phyloP scores from a whole-genome alignment of 2,329 filamentous ascomycete genomes.

The Xylariaceae sp. region DNA sequence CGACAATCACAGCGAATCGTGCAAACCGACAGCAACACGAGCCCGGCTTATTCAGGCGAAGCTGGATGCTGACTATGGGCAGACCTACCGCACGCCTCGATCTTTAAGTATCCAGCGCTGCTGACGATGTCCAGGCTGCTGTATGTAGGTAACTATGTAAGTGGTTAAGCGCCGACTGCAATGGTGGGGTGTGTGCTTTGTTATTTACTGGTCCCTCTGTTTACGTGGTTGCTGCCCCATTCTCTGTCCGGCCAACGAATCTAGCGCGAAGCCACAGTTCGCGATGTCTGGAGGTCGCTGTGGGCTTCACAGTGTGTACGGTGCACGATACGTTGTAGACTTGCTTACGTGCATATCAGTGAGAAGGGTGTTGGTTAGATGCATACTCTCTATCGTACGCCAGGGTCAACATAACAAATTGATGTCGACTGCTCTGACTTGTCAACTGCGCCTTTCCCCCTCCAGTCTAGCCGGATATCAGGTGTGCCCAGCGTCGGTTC shows the following conservation, averaged over 20 bases:
- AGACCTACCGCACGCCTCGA: not conserved
- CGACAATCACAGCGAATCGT: not conserved
- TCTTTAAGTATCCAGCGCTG: not conserved
- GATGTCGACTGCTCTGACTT: not conserved
- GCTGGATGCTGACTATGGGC: not conserved
- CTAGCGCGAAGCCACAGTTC: not conserved
- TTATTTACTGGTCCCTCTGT: not conserved
- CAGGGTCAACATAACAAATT: not conserved
- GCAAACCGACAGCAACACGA: not conserved
- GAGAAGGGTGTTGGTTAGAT: too few relatives aligned
- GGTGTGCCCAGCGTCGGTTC: too few relatives aligned
- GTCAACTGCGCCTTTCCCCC: not conserved
- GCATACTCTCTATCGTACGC: too few relatives aligned
- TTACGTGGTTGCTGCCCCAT: not conserved
- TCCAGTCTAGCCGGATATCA: not conserved
- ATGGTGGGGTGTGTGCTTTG: not conserved
- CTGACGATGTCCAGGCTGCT: too few relatives aligned
- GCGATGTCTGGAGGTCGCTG: not conserved
- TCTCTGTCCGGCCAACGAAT: not conserved
- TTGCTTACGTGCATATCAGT: too few relatives aligned
- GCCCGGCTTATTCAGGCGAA: not conserved
- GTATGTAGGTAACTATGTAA: not conserved
- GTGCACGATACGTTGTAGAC: too few relatives aligned
- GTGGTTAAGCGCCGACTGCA: not conserved
- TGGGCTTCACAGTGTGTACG: too few relatives aligned